Percentiles rank a stretch among this genome's conserved stretches.
phyloP scores from a whole-genome alignment of 2,329 filamentous ascomycete genomes.

The Dactylonectria macrodidyma region DNA sequence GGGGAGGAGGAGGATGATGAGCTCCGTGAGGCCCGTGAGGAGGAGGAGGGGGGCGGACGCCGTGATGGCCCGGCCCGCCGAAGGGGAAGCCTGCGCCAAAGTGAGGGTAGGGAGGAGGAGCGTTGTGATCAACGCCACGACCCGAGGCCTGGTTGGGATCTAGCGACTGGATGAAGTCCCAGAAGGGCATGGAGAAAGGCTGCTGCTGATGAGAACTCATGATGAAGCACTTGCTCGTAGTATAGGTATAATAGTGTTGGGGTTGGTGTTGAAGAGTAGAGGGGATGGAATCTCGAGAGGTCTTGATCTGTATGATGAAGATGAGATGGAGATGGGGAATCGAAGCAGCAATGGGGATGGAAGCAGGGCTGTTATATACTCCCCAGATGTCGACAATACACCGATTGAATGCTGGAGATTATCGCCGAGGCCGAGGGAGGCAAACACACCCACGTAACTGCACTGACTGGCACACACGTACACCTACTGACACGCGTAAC shows the following conservation, averaged over 20 bases:
- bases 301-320: conserved; percentile 25
- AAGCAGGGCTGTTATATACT: conserved; percentile 9
- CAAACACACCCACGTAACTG: conserved; percentile 27
- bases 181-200: conserved; percentile 45
- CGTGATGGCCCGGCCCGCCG: conserved; percentile 36
- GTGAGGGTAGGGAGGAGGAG: conserved; percentile 41
- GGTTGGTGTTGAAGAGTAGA: conserved; percentile 17
- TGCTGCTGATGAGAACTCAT: conserved; percentile 47
- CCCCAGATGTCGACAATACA: not conserved
- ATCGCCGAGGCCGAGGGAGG: conserved; percentile 12
- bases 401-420: not conserved
- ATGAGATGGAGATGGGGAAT: conserved; percentile 17
- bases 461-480: not conserved
- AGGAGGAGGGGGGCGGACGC: conserved; percentile 11
- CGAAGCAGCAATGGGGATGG: conserved; percentile 7
- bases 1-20: conserved; percentile 41
- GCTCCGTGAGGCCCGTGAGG: conserved; percentile 27
- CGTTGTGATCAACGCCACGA: conserved; percentile 57
- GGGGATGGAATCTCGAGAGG: conserved; percentile 12
- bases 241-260: conserved; percentile 10
- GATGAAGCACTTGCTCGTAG: conserved; percentile 33
- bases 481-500: conserved; percentile 19
- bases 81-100: conserved; percentile 55
- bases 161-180: conserved; percentile 55
- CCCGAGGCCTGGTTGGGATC: conserved; percentile 51